phyloP scores from a whole-genome alignment of 768 basidiomycete species.

The Collybia sordida region DNA sequence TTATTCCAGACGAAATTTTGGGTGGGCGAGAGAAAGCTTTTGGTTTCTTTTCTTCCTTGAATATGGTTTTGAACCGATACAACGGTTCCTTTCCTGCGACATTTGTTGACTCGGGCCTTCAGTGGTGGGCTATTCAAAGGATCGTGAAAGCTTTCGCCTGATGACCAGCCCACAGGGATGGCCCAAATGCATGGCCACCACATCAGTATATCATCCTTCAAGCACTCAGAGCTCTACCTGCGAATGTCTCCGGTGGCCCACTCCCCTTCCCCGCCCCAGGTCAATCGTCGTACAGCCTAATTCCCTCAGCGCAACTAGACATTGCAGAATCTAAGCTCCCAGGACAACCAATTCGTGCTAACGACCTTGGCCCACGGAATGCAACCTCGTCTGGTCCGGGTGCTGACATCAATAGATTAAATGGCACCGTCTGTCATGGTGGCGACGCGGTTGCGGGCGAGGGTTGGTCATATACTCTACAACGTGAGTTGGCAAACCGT shows the following conservation, averaged over 20 bases:
- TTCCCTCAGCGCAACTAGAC: slow-evolving; percentile 80
- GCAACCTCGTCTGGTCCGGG: slow-evolving; percentile 49
- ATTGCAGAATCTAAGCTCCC: slow-evolving; percentile 69
- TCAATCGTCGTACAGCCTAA: slow-evolving; percentile 61
- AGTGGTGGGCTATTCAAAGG: slow-evolving; percentile 55
- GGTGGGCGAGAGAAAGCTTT: slow-evolving; percentile 58
- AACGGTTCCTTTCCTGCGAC: slow-evolving; percentile 66
- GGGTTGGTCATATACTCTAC: slow-evolving; percentile 63
- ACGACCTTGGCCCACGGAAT: no score
- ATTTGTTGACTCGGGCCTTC: slow-evolving; percentile 74
- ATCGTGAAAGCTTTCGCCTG: neutral
- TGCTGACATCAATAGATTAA: slow-evolving; percentile 60
- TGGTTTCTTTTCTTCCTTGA: slow-evolving; percentile 30
- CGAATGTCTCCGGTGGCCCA: slow-evolving; percentile 59
- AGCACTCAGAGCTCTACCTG: slow-evolving; percentile 73
- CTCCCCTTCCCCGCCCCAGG: slow-evolving; percentile 50
- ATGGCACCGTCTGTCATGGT: slow-evolving; percentile 62
- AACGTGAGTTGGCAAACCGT: slow-evolving; percentile 78
- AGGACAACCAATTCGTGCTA: slow-evolving; percentile 53
- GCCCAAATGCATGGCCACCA: slow-evolving; percentile 86
- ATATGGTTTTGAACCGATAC: neutral
- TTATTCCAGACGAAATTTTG: slow-evolving; percentile 73
- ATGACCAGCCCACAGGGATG: slow-evolving; percentile 51
- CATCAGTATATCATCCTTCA: slow-evolving; percentile 80
- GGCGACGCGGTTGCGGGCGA: slow-evolving; percentile 59